Evolutionary conservation across 495 filamentous ascomycete species (phyloP), one percentile per base, ranked within the genome.

Genomic region (Neurospora sublineolata): DNA sequence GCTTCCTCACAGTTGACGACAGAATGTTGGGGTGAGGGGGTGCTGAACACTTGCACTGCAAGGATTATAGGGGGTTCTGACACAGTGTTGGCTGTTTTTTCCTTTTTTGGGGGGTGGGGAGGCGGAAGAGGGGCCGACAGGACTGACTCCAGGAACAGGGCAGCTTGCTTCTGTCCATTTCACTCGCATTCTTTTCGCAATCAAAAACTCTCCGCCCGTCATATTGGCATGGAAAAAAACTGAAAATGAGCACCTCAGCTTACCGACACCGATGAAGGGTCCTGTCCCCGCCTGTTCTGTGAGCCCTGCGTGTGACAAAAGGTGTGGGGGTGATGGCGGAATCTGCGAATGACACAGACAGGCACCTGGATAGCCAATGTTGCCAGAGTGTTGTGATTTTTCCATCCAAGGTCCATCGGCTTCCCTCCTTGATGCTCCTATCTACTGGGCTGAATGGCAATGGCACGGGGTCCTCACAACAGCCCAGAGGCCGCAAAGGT

Each of bases 311-410:
- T 46, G 64, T 77, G 77, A 77, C 72, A 72, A 72, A 75, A 69
- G 41, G 37, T 30, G 39, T 73, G 72, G 71, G 71, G 72, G 42
- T 27, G 41, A 74, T 75, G 74, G 70, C 73, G 73, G 72, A 64
- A 74, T 76, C 69, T 70, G 70, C 36, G 20, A 38, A 70, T 33
- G 36, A 37, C 67, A 37, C 36, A 64, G 39, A 33, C 52, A 30
- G 52, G 52, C 52, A 60, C 20, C 11, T 18, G 71, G 6, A 23
- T 42, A 9, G 70, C 37, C 14, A 36, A 76, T 79, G 76, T 77
- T 77, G 76, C 75, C 27, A 80, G 78, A 79, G 79, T 80, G 77
- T 75, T 76, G 78, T 73, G 71, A 79, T 80, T 79, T 76, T 68
- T 69, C 67, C 41, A 70, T 58, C 12, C 20, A 44, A 67, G 42